A percentile compares a stretch with the other conserved stretches of the same genome.
These are phyloP conservation scores for Fusarium equiseti DNA, from an alignment of 2,329 filamentous ascomycete species.

Conservation along the genomic window DNA sequence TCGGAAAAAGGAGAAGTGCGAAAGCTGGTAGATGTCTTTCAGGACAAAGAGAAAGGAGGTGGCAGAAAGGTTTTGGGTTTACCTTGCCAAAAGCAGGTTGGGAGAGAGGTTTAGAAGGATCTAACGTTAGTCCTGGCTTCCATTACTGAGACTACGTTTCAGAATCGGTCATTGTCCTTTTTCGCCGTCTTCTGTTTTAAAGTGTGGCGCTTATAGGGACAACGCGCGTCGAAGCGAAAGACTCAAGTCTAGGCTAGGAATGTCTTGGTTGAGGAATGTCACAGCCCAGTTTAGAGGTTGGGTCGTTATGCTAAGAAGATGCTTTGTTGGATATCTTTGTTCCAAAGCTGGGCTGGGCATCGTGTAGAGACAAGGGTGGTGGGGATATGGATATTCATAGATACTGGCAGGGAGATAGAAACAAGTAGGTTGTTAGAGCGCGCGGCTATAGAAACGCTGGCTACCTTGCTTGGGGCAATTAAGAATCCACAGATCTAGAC, in stretches of 20 bases:
- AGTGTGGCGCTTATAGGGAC: conserved; percentile 24
- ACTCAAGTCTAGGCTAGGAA: neutral
- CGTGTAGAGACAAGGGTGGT: neutral
- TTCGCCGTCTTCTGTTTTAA: conserved; percentile 2
- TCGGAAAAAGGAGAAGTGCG: conserved; percentile 1
- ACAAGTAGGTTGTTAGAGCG: conserved; percentile 6
- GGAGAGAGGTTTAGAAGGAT: conserved; percentile 2
- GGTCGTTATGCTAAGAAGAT: conserved; percentile 1
- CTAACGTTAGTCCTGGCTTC: conserved; percentile 22
- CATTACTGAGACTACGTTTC: conserved; percentile 34
- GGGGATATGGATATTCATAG: neutral
- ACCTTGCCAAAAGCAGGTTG: conserved; percentile 12
- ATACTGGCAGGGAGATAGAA: neutral
- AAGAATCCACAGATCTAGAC: neutral
- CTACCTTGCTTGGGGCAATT: neutral
- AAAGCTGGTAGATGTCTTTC: conserved; percentile 4
- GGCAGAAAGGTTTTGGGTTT: conserved; percentile 13
- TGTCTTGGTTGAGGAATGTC: conserved; percentile 37
- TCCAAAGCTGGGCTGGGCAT: conserved; percentile 3
- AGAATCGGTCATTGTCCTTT: conserved; percentile 23
- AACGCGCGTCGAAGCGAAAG: conserved; percentile 34
- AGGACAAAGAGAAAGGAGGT: conserved; percentile 25
- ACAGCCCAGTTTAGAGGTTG: conserved; percentile 10
- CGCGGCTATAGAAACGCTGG: conserved; percentile 30
- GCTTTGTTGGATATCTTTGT: conserved; percentile 24